Evolutionary conservation across 352 stramenopile genomes (phyloP), one percentile per base, ranked within the genome.

Genomic region (Globisporangium recalcitrans): DNA sequence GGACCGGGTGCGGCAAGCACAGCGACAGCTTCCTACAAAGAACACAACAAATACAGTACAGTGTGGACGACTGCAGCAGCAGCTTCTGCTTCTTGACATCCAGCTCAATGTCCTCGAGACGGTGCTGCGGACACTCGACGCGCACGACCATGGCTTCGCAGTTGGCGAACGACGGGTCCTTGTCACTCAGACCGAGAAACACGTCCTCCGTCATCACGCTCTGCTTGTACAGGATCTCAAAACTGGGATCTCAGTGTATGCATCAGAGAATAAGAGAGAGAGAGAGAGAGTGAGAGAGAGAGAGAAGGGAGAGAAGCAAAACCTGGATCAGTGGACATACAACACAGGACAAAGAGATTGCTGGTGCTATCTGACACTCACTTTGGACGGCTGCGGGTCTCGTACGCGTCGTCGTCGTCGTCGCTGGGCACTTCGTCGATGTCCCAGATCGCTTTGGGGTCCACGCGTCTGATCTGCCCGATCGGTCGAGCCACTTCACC

Each of bases 181-280:
- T 91, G 61, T 93, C 85, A 49, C 80, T 82, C 16, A 93, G 65
- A 1, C 85, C 85, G 26, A 95, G 75, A 40, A 91, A 95, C 60
- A 95, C 77, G 62, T 91, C 84, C 55, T 95, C 86, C 0, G 84
- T 90, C 84, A 91, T 91, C 38, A 95, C 82, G 34, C 71, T 86
- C 68, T 95, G 86, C 70, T 93, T 91, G 74, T 91, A 93, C 40
- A 91, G 61, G 53, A 95, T 80, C 66, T 92, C 86, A 64, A 88
- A 90, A n/a, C 80, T 51, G 40, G 40, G 27, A 5, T 31, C 27
- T n/a, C n/a, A n/a, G n/a, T n/a, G n/a, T n/a, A n/a, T n/a, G n/a
- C n/a, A n/a, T n/a, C n/a, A n/a, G n/a, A n/a, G n/a, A n/a, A n/a
- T n/a, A n/a, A n/a, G n/a, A n/a, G n/a, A n/a, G n/a, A n/a, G n/a